Percentiles rank a stretch among this genome's conserved stretches.
phyloP scores from a whole-genome alignment of 352 stramenopile species.

The Phytopythium delawarense region DNA sequence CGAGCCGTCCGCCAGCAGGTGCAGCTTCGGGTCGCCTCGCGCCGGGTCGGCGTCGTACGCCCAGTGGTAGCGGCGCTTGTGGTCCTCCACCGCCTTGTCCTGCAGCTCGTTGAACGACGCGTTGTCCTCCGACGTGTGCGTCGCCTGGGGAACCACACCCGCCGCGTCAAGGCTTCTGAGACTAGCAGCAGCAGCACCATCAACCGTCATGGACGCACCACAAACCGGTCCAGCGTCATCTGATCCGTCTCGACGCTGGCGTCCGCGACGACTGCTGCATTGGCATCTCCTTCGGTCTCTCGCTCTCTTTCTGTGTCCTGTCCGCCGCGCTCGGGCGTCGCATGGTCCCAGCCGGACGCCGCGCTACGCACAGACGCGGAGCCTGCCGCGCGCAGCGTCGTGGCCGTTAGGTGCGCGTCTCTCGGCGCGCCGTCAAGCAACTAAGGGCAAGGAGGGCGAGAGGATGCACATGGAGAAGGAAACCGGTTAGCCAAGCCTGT shows the following conservation, averaged over 20 bases:
- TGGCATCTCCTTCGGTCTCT: not conserved
- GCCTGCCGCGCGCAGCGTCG: constrained; percentile 13
- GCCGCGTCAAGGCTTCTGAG: not conserved
- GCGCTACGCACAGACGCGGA: constrained; percentile 16
- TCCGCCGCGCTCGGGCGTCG: constrained; percentile 25
- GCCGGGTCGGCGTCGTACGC: constrained; percentile 53
- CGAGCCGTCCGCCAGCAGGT: constrained; percentile 61
- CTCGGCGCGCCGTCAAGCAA: constrained; percentile 3
- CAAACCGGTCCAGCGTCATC: constrained; percentile 72
- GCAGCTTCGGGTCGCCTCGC: constrained; percentile 60
- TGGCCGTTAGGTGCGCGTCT: constrained; percentile 18
- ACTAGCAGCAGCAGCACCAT: not conserved
- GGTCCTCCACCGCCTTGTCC: constrained; percentile 60
- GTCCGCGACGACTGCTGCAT: not conserved
- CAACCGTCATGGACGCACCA: constrained; percentile 22
- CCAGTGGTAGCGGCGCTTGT: constrained; percentile 75
- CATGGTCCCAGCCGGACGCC: constrained; percentile 54
- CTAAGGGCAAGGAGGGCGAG: not conserved
- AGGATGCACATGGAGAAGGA: not conserved
- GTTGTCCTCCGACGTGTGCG: constrained; percentile 85
- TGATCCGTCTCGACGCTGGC: not conserved
- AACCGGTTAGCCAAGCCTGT: not conserved
- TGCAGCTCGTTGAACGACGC: constrained; percentile 73
- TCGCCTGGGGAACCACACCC: constrained; percentile 27
- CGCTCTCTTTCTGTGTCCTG: constrained; percentile 4